Conservation (phyloP, 2,329 filamentous ascomycete species). For the Microsporum ferrugineum region DNA sequence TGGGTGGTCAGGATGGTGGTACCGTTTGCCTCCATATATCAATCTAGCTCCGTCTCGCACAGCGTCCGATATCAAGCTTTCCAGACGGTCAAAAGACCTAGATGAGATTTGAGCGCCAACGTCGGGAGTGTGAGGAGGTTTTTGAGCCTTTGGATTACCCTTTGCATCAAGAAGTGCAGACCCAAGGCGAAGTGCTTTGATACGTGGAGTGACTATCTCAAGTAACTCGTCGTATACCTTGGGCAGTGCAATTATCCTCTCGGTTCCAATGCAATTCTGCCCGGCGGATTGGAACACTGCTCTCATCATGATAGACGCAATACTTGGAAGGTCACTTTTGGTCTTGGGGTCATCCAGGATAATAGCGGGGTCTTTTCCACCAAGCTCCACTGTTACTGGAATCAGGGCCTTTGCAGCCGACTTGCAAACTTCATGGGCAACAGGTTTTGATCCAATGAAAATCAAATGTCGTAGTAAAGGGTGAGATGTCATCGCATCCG, state of each 20-base stretch:
- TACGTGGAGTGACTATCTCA: slow-evolving; percentile 57
- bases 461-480: slow-evolving; percentile 77
- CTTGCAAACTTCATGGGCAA: slow-evolving; percentile 78
- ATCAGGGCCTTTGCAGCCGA: slow-evolving; percentile 78
- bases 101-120: slow-evolving; percentile 84
- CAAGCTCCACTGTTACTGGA: slow-evolving; percentile 80
- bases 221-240: slow-evolving; percentile 65
- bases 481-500: slow-evolving; percentile 73
- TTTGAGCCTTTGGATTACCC: slow-evolving; percentile 10
- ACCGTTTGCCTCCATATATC: slow-evolving; percentile 64
- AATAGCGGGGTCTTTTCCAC: slow-evolving; percentile 88
- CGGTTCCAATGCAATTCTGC: slow-evolving; percentile 96
- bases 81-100: slow-evolving; percentile 61
- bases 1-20: slow-evolving; percentile 60
- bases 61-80: slow-evolving; percentile 64
- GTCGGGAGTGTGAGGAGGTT: slow-evolving; percentile 41
- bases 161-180: slow-evolving; percentile 47
- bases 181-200: slow-evolving; percentile 64
- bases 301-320: slow-evolving; percentile 74
- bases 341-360: slow-evolving; percentile 65
- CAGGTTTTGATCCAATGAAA: slow-evolving; percentile 82
- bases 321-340: slow-evolving; percentile 49
- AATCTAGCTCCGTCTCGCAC: slow-evolving; percentile 68
- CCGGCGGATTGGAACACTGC: slow-evolving; percentile 91
- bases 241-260: slow-evolving; percentile 75